Evolutionary conservation across 371 early-diverging fungal species (phyloP).

Genomic region (Mucor circinelloides): DNA sequence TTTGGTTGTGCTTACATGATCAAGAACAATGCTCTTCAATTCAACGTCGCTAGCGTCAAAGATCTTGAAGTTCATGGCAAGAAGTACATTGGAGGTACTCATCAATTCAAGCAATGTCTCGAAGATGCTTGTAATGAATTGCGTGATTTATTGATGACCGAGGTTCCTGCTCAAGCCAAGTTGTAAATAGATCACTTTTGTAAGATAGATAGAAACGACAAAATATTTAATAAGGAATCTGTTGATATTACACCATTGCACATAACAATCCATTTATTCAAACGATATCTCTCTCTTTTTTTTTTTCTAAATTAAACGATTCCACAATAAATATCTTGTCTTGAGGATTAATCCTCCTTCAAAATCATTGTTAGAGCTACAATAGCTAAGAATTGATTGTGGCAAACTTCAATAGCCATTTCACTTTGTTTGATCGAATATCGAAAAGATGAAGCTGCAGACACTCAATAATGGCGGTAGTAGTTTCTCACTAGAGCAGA

Average conservation of each 20-base stretch:
- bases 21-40: conserved; percentile 79
- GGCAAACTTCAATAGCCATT: neutral
- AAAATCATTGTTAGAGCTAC: too few species aligned
- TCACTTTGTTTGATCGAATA: neutral
- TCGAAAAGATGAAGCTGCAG: neutral
- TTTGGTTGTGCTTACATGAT: conserved; percentile 96
- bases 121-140: conserved; percentile 77
- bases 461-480: too few species aligned
- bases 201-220: conserved; percentile 2
- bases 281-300: neutral
- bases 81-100: conserved; percentile 44
- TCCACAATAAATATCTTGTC: neutral
- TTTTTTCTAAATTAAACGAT: neutral
- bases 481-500: too few species aligned
- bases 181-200: conserved; percentile 30
- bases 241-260: neutral
- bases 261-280: neutral
- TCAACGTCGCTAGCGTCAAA: conserved; percentile 80
- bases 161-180: conserved; percentile 50
- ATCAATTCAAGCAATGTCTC: conserved; percentile 58
- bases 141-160: conserved; percentile 63
- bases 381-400: too few species aligned
- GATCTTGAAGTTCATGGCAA: conserved; percentile 52
- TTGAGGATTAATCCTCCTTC: neutral
- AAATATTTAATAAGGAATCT: neutral